phyloP scores from a whole-genome alignment of 805 yeast species.

The Isabelozyma pseudorhagii region DNA sequence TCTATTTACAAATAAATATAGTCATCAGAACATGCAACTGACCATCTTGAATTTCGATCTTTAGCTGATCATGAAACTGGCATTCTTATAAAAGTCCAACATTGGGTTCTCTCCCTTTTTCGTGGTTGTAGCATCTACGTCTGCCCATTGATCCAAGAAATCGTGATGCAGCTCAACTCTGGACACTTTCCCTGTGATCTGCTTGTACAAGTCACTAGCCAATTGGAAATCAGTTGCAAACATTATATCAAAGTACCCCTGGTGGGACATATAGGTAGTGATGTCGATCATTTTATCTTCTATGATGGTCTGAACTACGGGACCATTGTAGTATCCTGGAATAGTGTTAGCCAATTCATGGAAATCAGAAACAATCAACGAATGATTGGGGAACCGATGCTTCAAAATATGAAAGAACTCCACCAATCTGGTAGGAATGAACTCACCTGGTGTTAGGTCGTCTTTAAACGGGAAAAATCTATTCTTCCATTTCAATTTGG shows the following conservation, averaged over 20 bases:
- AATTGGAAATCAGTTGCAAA: conserved; percentile 76
- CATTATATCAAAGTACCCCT: conserved; percentile 84
- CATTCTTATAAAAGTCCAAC: conserved; percentile 74
- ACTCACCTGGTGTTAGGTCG: conserved; percentile 68
- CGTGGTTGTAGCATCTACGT: conserved; percentile 61
- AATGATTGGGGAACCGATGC: conserved; percentile 70
- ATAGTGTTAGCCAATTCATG: conserved; percentile 43
- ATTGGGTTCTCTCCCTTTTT: conserved; percentile 81
- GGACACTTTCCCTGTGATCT: conserved; percentile 59
- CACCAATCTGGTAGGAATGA: conserved; percentile 72
- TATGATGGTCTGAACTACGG: conserved; percentile 77
- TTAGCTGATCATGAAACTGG: conserved; percentile 57
- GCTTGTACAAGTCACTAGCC: conserved; percentile 58
- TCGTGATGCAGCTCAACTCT: conserved; percentile 57
- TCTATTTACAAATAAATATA: too few species aligned
- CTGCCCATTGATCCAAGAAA: conserved; percentile 71
- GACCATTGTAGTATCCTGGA: conserved; percentile 60
- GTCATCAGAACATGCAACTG: too few species aligned
- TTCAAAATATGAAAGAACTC: conserved; percentile 63
- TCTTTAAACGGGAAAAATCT: conserved; percentile 64
- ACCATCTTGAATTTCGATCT: too few species aligned
- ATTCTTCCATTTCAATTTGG: conserved; percentile 42
- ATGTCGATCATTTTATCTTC: conserved; percentile 66
- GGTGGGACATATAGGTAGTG: conserved; percentile 75
- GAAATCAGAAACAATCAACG: conserved; percentile 72